Evolutionary conservation across 75 land plant genomes (phyloP).

Genomic region (Pinus tabuliformis): DNA sequence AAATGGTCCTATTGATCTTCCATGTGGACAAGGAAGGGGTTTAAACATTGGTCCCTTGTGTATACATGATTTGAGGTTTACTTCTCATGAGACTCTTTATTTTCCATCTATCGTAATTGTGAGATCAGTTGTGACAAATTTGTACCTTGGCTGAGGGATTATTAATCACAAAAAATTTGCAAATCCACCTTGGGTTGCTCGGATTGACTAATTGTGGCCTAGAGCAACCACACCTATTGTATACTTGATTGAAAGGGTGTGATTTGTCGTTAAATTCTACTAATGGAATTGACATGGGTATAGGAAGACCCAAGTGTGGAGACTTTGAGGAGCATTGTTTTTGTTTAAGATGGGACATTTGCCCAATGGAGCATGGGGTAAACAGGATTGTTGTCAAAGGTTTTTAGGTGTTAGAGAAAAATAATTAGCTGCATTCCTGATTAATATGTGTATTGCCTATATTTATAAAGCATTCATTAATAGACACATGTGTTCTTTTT

Average conservation of each 20-base stretch:
- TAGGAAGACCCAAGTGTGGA: slow-evolving; percentile 64
- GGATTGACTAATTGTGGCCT: slow-evolving; percentile 58
- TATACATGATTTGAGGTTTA: slow-evolving; percentile 53
- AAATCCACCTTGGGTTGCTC: slow-evolving; percentile 46
- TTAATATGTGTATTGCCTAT: not conserved
- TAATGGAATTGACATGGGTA: slow-evolving; percentile 42
- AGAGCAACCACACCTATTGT: slow-evolving; percentile 58
- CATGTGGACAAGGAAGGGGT: slow-evolving; percentile 62
- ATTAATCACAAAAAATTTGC: slow-evolving; percentile 48
- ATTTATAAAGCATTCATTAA: not conserved
- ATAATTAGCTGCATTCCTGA: not conserved
- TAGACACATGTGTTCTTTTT: not conserved
- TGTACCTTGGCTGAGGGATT: slow-evolving; percentile 56
- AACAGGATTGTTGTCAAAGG: slow-evolving; percentile 97
- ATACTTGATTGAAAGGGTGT: slow-evolving; percentile 43
- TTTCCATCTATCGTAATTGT: slow-evolving; percentile 47
- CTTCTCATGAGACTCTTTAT: slow-evolving; percentile 43
- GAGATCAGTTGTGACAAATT: slow-evolving; percentile 29
- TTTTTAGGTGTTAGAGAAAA: slow-evolving; percentile 70
- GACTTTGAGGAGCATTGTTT: slow-evolving; percentile 98
- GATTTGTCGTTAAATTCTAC: slow-evolving; percentile 7
- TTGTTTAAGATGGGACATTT: slow-evolving; percentile 90
- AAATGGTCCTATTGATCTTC: slow-evolving; percentile 17
- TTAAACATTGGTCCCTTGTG: slow-evolving; percentile 31
- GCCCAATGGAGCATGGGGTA: slow-evolving; percentile 99